phyloP scores from a whole-genome alignment of 1,284 basidiomycete genomes.

The Cystobasidium sp. region DNA sequence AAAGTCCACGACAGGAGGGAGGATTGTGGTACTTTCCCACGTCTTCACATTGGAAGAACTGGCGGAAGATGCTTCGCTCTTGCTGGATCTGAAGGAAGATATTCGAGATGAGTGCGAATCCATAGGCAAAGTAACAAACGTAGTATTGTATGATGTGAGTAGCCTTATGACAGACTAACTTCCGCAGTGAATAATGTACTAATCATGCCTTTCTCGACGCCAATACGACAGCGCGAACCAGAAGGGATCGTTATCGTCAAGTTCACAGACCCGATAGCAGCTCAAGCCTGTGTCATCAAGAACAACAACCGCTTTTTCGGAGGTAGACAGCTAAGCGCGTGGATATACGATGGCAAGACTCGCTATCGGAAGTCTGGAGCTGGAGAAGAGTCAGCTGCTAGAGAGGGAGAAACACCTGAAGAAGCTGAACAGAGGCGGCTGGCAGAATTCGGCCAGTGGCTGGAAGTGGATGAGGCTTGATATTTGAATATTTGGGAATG shows the following conservation, averaged over 20 bases:
- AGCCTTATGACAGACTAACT: not conserved
- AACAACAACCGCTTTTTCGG: constrained; percentile 96
- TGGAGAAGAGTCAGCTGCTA: constrained; percentile 36
- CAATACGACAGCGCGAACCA: constrained; percentile 71
- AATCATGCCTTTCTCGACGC: not conserved
- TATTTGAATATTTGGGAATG: not conserved
- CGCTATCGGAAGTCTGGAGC: constrained; percentile 75
- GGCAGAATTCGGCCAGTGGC: constrained; percentile 85
- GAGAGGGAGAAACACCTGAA: constrained; percentile 60
- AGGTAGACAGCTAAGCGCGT: constrained; percentile 79
- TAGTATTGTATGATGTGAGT: constrained; percentile 93
- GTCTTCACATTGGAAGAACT: constrained; percentile 93
- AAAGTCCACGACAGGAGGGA: constrained; percentile 60
- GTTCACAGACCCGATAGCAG: constrained; percentile 83
- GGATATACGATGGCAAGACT: constrained; percentile 77
- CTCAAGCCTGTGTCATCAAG: constrained; percentile 89
- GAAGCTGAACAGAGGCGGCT: constrained; percentile 79
- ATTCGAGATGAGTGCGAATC: constrained; percentile 90
- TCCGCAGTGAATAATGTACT: constrained; percentile 29
- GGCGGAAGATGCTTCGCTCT: constrained; percentile 79
- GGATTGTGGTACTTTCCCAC: constrained; percentile 84
- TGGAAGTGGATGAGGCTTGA: constrained; percentile 59
- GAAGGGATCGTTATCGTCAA: constrained; percentile 97
- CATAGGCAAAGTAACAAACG: constrained; percentile 93
- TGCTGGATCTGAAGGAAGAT: constrained; percentile 93